Base-by-base conservation (phyloP, 352 stramenopile genomes). In the Aphanomyces cochlioides region DNA sequence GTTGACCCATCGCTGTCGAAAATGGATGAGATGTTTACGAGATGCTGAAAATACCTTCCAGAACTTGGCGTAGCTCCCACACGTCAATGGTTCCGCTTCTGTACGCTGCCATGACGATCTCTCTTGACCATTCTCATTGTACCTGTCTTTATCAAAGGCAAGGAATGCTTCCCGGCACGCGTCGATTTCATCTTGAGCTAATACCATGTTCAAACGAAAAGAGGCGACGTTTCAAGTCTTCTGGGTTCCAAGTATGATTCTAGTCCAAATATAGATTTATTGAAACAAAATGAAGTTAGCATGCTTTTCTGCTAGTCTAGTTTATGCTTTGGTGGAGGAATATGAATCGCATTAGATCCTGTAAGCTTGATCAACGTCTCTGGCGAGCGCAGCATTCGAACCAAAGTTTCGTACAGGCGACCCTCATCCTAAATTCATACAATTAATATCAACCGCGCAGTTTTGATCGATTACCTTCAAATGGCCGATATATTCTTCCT, bases 151-250 rank as follows among this genome's bases (percentile, higher is more conserved):
- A 74, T 98, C 96, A 75, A 99, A 99, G 2, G 94, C 92, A 17
- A 99, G 77, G 77, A 99, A 99, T 1, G 96, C 95, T 74, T 98
- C 94, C 58, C 96, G 83, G 69, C 96, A 99, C 47, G 87, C 92
- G 60, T 98, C 95, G 66, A 98, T 98, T 81, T 98, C 95, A 63
- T 98, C 95, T 74, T 98, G 94, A 4, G 90, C 96, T 8, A 98
- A 79, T 72, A 92, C 84, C 86, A 93, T 93, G 40, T 45, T 71
- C 43, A 48, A 67, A 50, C 10, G 43, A 50, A n/a, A n/a, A n/a
- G 10, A n/a, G 10, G 43, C 43, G 43, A 50, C 43, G 10, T 12
- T 50, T 50, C 43, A n/a, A 50, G 28, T 28, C 28, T 2, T 28
- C 28, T 28, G 28, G 28, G 28, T 28, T 28, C 28, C 28, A 28